Percentiles rank a stretch among this genome's conserved stretches.
Evolutionary conservation across 2,329 filamentous ascomycete genomes (phyloP).

Genomic region (Colletotrichum plurivorum): DNA sequence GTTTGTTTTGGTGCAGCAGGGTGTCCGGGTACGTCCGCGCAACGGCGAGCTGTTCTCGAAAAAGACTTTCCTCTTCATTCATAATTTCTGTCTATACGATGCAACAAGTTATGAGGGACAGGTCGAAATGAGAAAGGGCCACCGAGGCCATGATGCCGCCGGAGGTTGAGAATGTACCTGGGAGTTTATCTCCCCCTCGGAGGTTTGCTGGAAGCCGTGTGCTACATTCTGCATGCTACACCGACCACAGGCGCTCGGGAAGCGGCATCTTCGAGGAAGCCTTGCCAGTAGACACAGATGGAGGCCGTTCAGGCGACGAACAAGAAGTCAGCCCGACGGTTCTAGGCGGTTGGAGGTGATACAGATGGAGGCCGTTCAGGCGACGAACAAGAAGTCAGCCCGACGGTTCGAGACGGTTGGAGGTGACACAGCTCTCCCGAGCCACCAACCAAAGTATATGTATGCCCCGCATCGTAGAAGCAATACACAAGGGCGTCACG

Average conservation of each 20-base stretch:
- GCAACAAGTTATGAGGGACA: too few relatives aligned
- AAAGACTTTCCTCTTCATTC: conserved; percentile 3
- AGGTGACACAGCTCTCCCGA: neutral
- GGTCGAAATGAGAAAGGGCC: too few relatives aligned
- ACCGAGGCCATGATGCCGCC: too few relatives aligned
- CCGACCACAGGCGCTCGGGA: neutral
- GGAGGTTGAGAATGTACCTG: too few relatives aligned
- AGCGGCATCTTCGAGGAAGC: conserved; percentile 14
- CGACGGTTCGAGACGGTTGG: too few relatives aligned
- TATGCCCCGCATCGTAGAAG: neutral
- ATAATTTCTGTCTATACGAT: neutral
- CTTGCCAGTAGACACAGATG: neutral
- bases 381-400: neutral
- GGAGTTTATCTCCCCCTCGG: neutral
- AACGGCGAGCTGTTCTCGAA: conserved; percentile 20
- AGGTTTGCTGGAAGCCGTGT: neutral
- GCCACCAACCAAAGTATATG: neutral
- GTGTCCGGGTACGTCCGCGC: conserved; percentile 27
- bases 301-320: neutral
- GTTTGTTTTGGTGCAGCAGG: conserved; percentile 6
- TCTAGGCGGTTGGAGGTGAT: neutral
- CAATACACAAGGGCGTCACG: neutral
- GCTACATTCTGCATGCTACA: neutral
- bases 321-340: too few relatives aligned
- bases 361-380: neutral